Evolutionary conservation across 768 basidiomycete species (phyloP).

Genomic region (Rubroboletus pulcherrimus): DNA sequence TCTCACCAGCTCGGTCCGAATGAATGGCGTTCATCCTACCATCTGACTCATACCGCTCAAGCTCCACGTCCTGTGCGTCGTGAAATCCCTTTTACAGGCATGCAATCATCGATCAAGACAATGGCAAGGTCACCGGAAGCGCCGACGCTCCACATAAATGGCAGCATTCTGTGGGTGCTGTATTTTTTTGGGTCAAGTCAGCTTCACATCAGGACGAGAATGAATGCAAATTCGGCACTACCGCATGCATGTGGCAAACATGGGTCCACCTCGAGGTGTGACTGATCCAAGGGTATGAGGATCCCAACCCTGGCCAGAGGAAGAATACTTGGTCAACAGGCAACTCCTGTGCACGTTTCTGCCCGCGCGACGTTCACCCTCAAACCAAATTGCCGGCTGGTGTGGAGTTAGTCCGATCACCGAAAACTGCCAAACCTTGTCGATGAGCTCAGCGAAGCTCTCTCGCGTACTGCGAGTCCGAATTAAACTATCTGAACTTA

Average conservation of each 20-base stretch:
- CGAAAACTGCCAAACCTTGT: slow-evolving; percentile 26
- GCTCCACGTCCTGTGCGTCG: slow-evolving; percentile 30
- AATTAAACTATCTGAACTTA: slow-evolving; percentile 26
- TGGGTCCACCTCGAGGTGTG: slow-evolving; percentile 34
- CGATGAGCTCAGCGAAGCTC: slow-evolving; percentile 29
- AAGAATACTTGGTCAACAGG: slow-evolving; percentile 10
- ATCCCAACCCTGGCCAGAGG: slow-evolving; percentile 24
- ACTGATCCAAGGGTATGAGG: slow-evolving; percentile 31
- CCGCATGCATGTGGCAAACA: slow-evolving; percentile 31
- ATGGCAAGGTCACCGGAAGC: slow-evolving; percentile 17
- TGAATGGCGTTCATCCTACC: slow-evolving; percentile 21
- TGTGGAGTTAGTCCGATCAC: slow-evolving; percentile 26
- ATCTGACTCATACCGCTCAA: slow-evolving; percentile 22
- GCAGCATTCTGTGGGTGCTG: slow-evolving; percentile 22
- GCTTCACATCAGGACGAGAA: slow-evolving; percentile 26
- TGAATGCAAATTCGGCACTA: slow-evolving; percentile 30
- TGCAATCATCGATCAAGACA: slow-evolving; percentile 15
- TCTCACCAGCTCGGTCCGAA: slow-evolving; percentile 8
- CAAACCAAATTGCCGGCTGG: slow-evolving; percentile 23
- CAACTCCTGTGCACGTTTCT: slow-evolving; percentile 22
- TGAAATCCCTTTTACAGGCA: slow-evolving; percentile 16
- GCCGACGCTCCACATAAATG: slow-evolving; percentile 19
- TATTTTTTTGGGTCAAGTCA: slow-evolving; percentile 16
- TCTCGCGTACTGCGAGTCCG: slow-evolving; percentile 8
- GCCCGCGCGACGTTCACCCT: slow-evolving; percentile 9